These are phyloP conservation scores for Jacaranda mimosifolia DNA, from an alignment of 257 asterid species.

Conservation along the genomic window DNA sequence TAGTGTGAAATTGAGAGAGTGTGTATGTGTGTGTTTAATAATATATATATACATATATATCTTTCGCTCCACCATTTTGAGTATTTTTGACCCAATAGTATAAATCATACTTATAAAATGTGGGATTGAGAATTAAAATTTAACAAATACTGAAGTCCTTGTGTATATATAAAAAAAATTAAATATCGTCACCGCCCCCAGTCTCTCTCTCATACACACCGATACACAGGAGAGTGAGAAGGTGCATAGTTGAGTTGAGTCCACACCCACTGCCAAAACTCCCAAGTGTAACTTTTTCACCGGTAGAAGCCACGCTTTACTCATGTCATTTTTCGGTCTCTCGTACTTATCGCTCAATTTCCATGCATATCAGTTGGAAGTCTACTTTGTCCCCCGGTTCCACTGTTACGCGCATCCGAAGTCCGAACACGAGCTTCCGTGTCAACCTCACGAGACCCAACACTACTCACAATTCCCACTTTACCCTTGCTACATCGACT, in stretches of 20 bases:
- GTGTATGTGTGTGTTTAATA: no score
- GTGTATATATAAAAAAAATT: no score
- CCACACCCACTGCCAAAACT: background rate
- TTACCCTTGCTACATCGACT: background rate
- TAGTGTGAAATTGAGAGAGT: no score
- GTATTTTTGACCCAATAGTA: no score
- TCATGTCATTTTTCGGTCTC: background rate
- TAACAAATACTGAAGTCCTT: no score
- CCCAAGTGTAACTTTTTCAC: background rate
- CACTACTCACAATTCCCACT: background rate
- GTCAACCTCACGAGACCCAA: background rate
- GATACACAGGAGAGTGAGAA: background rate
- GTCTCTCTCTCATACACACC: background rate
- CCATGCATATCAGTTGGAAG: conserved; percentile 49
- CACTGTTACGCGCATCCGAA: conserved; percentile 23
- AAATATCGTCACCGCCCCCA: no score
- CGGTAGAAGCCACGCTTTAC: background rate
- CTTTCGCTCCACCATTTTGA: no score
- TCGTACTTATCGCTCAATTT: conserved; percentile 47
- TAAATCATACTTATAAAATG: no score
- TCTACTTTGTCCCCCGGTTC: background rate
- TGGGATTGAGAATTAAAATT: no score
- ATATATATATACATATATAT: no score
- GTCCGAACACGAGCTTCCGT: background rate
- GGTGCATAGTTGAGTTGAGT: background rate